Base-by-base conservation (phyloP, 495 filamentous ascomycete species). In the Talaromyces liani region DNA sequence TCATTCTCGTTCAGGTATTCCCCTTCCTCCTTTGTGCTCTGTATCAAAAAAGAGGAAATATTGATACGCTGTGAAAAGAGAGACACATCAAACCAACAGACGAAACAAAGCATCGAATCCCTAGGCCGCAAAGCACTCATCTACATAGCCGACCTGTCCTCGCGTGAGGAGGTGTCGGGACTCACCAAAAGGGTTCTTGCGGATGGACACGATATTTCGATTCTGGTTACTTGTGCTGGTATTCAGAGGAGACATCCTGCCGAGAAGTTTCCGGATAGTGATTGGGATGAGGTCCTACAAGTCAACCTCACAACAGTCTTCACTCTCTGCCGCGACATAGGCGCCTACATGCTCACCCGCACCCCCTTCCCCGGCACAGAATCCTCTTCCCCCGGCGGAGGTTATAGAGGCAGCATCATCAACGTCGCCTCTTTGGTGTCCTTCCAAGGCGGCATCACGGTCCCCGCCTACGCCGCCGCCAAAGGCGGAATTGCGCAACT, bases 221-320 rank as follows among this genome's bases (percentile, higher is more conserved):
- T 96, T 69, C 82, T 96, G 3, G 72, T 95, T 36, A 96, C 92
- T 78, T 91, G 88, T 74, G 91, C 89, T 3, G 92, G 92, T 12
- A 92, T 96, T 70, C 92, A 96, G 67, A 79, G 85, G 16, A 83
- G 91, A 2, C 87, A 92, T 68, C 82, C 90, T 0, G 81, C 84
- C 56, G 83, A 90, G 58, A 41, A 78, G 34, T 96, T 93, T 71
- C 91, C 90, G 0, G 81, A 87, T 65, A 71, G 73, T 20, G 90
- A 92, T 75, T 96, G 89, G 81, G 82, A 88, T 66, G 85, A 88
- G 76, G 87, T 95, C 16, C 79, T 94, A n/a, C 89, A 93, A 75
- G 86, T 90, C 33, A 94, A 94, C 76, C 83, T 93, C 18, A 86
- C 80, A 67, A 80, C 85, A 20, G 87, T 91, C 41, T 95, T 93